Conservation (phyloP, 2,329 filamentous ascomycete species). For the Chrysoporthe cubensis region DNA sequence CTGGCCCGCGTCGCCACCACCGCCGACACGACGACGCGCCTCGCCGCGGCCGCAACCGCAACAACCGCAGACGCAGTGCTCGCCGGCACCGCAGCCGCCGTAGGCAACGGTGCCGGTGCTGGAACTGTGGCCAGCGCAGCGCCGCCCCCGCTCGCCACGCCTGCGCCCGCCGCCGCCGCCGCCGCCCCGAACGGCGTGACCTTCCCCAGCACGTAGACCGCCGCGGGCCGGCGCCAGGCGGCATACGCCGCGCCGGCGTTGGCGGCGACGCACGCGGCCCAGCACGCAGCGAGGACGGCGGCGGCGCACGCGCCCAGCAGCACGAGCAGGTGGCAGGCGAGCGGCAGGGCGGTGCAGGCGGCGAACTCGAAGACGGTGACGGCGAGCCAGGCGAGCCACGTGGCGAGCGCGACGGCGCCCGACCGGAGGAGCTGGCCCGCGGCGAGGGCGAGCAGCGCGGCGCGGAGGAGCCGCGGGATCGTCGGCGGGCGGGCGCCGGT, state of each 20-base stretch:
- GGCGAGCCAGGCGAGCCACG: no score
- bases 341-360: background rate
- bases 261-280: background rate
- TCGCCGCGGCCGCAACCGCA: no score
- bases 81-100: no score
- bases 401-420: background rate
- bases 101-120: no score
- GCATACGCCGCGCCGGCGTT: background rate
- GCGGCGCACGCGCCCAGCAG: background rate
- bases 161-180: no score
- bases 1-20: no score
- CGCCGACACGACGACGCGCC: no score
- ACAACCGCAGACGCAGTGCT: no score
- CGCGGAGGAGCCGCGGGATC: background rate
- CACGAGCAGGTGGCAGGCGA: background rate
- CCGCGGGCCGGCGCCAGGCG: background rate
- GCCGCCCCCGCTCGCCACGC: no score
- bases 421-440: no score
- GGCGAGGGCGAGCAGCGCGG: background rate
- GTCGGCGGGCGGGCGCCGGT: background rate
- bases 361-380: background rate
- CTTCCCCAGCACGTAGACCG: background rate
- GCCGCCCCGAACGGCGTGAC: no score
- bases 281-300: background rate
- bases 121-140: no score